Conservation (phyloP, 2,329 filamentous ascomycete species). For the Beauveria scarabaeidicola region DNA sequence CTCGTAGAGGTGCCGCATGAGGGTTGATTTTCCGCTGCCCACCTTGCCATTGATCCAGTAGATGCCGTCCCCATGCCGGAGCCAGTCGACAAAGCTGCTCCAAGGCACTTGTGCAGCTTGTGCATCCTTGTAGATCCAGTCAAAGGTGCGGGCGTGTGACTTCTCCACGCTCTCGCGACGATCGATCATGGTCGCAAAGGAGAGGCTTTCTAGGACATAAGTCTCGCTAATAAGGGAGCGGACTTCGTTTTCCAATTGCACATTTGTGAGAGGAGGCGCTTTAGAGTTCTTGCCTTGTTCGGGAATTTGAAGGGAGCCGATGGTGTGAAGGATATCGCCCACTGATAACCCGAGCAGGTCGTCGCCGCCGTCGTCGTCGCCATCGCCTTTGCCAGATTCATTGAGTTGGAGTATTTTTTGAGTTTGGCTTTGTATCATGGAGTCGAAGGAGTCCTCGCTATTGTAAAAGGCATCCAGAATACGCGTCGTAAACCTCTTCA, state of each 20-base stretch:
- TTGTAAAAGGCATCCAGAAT: not conserved
- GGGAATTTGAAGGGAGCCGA: not conserved
- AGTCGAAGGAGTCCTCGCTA: not conserved
- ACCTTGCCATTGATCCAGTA: slow-evolving; percentile 30
- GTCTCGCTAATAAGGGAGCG: not conserved
- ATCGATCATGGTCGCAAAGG: not conserved
- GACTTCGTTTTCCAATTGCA: not conserved
- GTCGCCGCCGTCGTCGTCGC: not conserved
- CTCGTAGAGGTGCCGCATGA: slow-evolving; percentile 27
- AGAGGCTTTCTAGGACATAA: not conserved
- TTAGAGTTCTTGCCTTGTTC: not conserved
- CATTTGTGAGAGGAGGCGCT: not conserved
- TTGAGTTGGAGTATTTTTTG: not conserved
- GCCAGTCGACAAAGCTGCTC: slow-evolving; percentile 17
- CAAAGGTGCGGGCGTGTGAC: slow-evolving; percentile 5
- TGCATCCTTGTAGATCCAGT: slow-evolving; percentile 6
- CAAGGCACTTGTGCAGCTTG: not conserved
- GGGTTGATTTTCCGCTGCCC: slow-evolving; percentile 31
- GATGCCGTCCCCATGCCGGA: slow-evolving; percentile 15
- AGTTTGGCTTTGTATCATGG: not conserved
- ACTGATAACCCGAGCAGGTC: not conserved
- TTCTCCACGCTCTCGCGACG: slow-evolving; percentile 3
- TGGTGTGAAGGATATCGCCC: not conserved
- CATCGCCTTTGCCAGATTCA: not conserved
- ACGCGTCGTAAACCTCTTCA: not conserved